A percentile compares a stretch with the other conserved stretches of the same genome.
These are phyloP conservation scores for Alternaria sp. DNA, from an alignment of 2,329 filamentous ascomycete genomes.

Conservation along the genomic window DNA sequence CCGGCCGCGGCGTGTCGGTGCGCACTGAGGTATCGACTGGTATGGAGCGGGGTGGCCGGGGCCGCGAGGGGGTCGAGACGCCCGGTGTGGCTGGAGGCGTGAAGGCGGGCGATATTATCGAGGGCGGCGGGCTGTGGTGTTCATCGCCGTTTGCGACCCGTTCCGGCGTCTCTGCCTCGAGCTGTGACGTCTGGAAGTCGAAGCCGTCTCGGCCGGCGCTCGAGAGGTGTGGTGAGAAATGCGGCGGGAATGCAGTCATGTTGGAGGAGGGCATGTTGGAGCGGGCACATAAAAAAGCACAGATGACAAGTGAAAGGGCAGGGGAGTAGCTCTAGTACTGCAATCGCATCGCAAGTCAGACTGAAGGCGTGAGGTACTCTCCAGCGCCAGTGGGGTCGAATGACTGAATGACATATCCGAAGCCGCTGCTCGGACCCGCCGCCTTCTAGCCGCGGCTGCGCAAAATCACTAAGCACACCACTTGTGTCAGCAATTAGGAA, in stretches of 20 bases:
- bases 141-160: conserved; percentile 4
- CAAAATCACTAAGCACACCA: conserved; percentile 3
- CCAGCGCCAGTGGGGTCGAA: conserved; percentile 8
- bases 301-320: background rate
- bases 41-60: conserved; percentile 48
- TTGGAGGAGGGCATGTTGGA: conserved; percentile 9
- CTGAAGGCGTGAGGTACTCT: background rate
- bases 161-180: conserved; percentile 27
- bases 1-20: conserved; percentile 64
- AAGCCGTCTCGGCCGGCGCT: conserved; percentile 50
- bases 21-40: conserved; percentile 50
- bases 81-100: conserved; percentile 49
- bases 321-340: background rate
- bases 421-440: conserved; percentile 16
- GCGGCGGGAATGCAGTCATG: conserved; percentile 61
- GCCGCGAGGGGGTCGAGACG: conserved; percentile 41
- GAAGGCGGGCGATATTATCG: conserved; percentile 57
- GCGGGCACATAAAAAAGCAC: background rate
- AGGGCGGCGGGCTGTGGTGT: conserved; percentile 44
- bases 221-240: conserved; percentile 61
- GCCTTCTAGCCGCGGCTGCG: conserved; percentile 17
- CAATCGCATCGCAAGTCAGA: background rate
- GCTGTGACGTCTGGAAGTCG: conserved; percentile 31
- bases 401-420: conserved; percentile 22
- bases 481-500: conserved; percentile 29